A percentile compares a stretch with the other conserved stretches of the same genome.
Conservation (phyloP, 208 protist genomes). For the Vickermania spadyakhi region DNA sequence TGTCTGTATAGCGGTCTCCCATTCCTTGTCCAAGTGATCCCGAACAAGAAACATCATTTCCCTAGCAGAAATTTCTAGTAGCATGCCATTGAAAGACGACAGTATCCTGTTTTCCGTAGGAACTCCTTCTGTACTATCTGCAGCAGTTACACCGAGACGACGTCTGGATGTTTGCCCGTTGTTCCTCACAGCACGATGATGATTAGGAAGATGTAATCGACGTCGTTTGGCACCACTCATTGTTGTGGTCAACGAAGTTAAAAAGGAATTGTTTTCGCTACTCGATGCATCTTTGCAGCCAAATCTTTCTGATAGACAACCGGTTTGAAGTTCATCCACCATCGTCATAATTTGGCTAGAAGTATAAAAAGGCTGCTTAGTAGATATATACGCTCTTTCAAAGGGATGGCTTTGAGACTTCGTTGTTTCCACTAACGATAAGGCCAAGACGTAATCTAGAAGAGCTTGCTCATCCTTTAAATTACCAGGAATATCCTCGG, state of each 20-base stretch:
- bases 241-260: constrained; percentile 47
- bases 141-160: constrained; percentile 12
- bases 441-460: constrained; percentile 22
- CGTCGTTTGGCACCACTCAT: constrained; percentile 49
- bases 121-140: not conserved
- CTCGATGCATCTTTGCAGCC: constrained; percentile 19
- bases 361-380: not conserved
- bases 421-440: constrained; percentile 19
- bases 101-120: constrained; percentile 37
- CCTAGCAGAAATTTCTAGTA: constrained; percentile 53
- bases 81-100: constrained; percentile 33
- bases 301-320: constrained; percentile 2
- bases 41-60: constrained; percentile 41
- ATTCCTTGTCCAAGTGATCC: constrained; percentile 12
- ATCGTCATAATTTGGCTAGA: constrained; percentile 35
- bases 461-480: constrained; percentile 19
- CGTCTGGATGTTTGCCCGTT: constrained; percentile 49
- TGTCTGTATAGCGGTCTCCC: not conserved
- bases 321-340: constrained; percentile 44
- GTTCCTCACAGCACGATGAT: constrained; percentile 48
- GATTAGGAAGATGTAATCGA: constrained; percentile 46
- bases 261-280: constrained; percentile 35
- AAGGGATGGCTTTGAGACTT: too few relatives aligned
- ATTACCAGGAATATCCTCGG: not conserved
- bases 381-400: not conserved